Evolutionary conservation across 148 eudicot species (phyloP).

Genomic region (Rhododendron henanense): DNA sequence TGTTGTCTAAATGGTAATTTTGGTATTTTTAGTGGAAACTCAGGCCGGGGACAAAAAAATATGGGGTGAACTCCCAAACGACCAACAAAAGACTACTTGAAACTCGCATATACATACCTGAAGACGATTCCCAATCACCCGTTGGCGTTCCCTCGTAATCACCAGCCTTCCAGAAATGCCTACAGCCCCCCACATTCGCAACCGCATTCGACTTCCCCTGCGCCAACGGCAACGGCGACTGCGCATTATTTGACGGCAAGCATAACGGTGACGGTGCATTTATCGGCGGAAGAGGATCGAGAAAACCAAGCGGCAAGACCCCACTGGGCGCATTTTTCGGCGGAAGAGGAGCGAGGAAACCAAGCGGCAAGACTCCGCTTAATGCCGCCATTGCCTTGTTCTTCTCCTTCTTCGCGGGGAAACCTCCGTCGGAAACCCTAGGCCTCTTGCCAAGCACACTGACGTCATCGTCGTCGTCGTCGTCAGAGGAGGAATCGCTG

Average conservation of each 20-base stretch:
- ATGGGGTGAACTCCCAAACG: neutral
- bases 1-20: neutral
- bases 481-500: slow-evolving; percentile 19
- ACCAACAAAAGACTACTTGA: neutral
- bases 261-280: slow-evolving; percentile 11
- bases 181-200: slow-evolving; percentile 18
- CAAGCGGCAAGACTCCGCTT: slow-evolving; percentile 36
- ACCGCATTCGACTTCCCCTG: neutral
- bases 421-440: slow-evolving; percentile 23
- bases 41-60: too few relatives aligned
- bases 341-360: slow-evolving; percentile 65
- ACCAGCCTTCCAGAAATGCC: slow-evolving; percentile 97
- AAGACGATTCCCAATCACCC: slow-evolving; percentile 36
- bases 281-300: slow-evolving; percentile 51
- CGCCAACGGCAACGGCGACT: neutral
- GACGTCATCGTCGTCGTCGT: neutral
- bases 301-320: slow-evolving; percentile 52
- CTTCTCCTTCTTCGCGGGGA: slow-evolving; percentile 26
- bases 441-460: slow-evolving; percentile 11
- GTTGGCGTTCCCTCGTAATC: slow-evolving; percentile 51
- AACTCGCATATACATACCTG: neutral
- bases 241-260: slow-evolving; percentile 20
- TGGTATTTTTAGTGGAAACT: neutral
- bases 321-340: slow-evolving; percentile 12
- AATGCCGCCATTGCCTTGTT: slow-evolving; percentile 25